Evolutionary conservation across 2,329 filamentous ascomycete genomes (phyloP).

Genomic region (Talaromyces sp.): DNA sequence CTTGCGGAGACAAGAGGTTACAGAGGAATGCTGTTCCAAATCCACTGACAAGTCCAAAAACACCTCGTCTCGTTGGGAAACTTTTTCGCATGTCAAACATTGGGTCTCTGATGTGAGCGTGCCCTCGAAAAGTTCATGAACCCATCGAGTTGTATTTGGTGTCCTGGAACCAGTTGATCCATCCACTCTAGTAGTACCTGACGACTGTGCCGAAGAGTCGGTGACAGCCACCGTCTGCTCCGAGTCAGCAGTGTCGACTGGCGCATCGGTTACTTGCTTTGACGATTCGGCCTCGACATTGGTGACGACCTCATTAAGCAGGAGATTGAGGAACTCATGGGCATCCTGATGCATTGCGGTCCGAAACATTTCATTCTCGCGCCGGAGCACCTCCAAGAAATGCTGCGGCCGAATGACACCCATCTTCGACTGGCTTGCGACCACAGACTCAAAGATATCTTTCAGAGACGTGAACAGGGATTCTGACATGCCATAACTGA

Average conservation of each 20-base stretch:
- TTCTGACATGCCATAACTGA: conserved; percentile 85
- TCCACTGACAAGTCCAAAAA: conserved; percentile 96
- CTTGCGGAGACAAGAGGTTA: conserved; percentile 89
- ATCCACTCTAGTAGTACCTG: conserved; percentile 15
- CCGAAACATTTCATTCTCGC: conserved; percentile 95
- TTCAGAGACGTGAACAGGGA: conserved; percentile 91
- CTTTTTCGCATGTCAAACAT: conserved; percentile 92
- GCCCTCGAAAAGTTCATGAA: conserved; percentile 95
- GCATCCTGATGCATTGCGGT: conserved; percentile 98
- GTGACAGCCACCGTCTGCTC: conserved; percentile 44
- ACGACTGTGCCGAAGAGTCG: conserved; percentile 28
- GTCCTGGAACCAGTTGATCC: conserved; percentile 41
- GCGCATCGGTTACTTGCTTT: conserved; percentile 39
- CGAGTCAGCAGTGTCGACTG: conserved; percentile 40
- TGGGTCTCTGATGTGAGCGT: conserved; percentile 92
- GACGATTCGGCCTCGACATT: conserved; percentile 82
- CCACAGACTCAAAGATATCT: conserved; percentile 90
- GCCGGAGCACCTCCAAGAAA: conserved; percentile 87
- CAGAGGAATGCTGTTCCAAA: conserved; percentile 88
- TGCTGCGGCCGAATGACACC: conserved; percentile 88
- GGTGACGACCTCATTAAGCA: conserved; percentile 92
- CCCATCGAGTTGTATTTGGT: conserved; percentile 74
- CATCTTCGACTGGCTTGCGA: conserved; percentile 72
- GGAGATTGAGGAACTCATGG: conserved; percentile 90
- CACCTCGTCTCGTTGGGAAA: conserved; percentile 89